Evolutionary conservation across 345 rosid species (phyloP).

Genomic region (Rhodomyrtus tomentosa): DNA sequence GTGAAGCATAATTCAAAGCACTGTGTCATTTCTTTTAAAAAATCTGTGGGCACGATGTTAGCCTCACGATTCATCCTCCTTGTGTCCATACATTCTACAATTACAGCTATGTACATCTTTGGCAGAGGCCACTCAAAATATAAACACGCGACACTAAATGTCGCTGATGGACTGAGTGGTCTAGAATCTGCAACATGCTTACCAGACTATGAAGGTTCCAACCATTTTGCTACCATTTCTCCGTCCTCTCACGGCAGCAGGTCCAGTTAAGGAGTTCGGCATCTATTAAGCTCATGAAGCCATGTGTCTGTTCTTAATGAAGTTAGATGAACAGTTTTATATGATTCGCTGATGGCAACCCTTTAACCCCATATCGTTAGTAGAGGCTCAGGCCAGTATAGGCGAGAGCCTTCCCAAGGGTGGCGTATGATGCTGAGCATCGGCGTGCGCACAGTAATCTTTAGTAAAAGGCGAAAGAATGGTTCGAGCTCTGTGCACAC

Average conservation of each 20-base stretch:
- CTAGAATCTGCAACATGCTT: not conserved
- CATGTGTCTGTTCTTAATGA: not conserved
- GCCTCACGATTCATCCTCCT: too few relatives aligned
- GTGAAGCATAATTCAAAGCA: too few relatives aligned
- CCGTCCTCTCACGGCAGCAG: not conserved
- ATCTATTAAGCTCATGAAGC: not conserved
- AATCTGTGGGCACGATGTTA: too few relatives aligned
- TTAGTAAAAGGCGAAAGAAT: constrained; percentile 47
- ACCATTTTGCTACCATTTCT: not conserved
- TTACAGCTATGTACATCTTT: too few relatives aligned
- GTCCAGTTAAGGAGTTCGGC: not conserved
- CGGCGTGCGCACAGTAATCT: constrained; percentile 23
- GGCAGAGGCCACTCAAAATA: too few relatives aligned
- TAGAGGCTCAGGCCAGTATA: not conserved
- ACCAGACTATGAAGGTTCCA: not conserved
- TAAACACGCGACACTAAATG: too few relatives aligned
- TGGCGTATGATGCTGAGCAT: not conserved
- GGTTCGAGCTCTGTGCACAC: constrained; percentile 30
- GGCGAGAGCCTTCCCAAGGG: not conserved
- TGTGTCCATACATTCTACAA: too few relatives aligned
- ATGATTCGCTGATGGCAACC: not conserved
- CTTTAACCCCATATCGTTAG: not conserved
- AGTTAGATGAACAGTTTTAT: not conserved
- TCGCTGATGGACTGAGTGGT: not conserved
- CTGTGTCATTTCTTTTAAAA: too few relatives aligned